Conservation (phyloP, 139 green algal species). For the Astrephomene gubernaculifera region DNA sequence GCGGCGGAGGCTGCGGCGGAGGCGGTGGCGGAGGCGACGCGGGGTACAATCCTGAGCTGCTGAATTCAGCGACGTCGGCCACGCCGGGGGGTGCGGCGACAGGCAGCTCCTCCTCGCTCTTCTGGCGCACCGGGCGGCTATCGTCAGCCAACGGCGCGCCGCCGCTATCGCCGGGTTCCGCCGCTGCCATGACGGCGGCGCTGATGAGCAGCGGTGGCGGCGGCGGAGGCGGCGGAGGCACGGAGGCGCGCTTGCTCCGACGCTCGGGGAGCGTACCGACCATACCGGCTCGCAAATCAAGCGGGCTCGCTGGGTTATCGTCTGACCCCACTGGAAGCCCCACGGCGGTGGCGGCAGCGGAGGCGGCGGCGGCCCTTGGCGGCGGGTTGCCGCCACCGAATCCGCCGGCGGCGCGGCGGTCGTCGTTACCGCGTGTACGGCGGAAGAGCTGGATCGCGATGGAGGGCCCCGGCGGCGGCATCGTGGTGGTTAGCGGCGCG, state of each 20-base stretch:
- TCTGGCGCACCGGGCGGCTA: background rate
- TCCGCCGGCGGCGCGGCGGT: background rate
- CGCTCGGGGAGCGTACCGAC: too few species aligned
- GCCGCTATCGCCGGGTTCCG: background rate
- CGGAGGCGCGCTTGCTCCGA: too few species aligned
- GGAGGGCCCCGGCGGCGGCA: conserved; percentile 27
- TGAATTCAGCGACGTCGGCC: too few species aligned
- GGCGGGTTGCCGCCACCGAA: background rate
- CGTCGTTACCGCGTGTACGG: background rate
- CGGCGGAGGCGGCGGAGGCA: background rate
- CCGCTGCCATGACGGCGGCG: background rate
- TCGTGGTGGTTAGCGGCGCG: conserved; percentile 35
- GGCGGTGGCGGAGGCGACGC: background rate
- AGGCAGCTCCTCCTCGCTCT: too few species aligned
- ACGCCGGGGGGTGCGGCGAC: too few species aligned
- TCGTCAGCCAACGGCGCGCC: conserved; percentile 3
- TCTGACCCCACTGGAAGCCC: background rate
- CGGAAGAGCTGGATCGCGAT: conserved; percentile 37
- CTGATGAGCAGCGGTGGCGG: too few species aligned
- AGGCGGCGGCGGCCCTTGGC: background rate
- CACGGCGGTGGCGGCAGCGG: background rate
- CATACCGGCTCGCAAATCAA: too few species aligned
- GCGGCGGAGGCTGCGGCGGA: background rate
- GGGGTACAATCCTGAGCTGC: too few species aligned
- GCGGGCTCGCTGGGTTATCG: too few species aligned